These are phyloP conservation scores for Coniosporium apollinis DNA, from an alignment of 495 filamentous ascomycete genomes.

Conservation along the genomic window DNA sequence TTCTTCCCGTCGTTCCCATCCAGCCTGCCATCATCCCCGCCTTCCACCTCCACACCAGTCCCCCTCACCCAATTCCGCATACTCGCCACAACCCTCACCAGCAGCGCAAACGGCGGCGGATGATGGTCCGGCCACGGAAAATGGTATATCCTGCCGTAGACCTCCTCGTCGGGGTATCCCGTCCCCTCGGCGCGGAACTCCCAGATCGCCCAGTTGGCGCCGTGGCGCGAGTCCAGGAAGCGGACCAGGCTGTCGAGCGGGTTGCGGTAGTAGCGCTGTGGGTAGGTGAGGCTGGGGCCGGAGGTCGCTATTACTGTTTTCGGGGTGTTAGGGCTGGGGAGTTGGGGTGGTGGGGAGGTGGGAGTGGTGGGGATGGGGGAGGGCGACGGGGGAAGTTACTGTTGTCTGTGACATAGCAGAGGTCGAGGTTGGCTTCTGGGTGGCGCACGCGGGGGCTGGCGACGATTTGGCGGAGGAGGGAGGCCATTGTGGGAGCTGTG, in stretches of 20 bases:
- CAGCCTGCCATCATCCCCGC: too few relatives aligned
- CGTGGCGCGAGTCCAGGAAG: conserved; percentile 76
- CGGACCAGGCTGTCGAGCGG: conserved; percentile 69
- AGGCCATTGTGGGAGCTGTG: conserved; percentile 32
- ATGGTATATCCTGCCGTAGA: conserved; percentile 68
- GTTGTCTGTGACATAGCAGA: conserved; percentile 85
- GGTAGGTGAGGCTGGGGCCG: conserved; percentile 74
- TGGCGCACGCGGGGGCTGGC: conserved; percentile 70
- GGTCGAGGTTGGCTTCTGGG: conserved; percentile 72
- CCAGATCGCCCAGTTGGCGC: conserved; percentile 77
- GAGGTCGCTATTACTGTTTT: conserved; percentile 63
- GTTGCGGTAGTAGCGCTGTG: conserved; percentile 80
- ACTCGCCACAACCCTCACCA: conserved; percentile 72
- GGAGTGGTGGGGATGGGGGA: not conserved
- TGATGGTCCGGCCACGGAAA: conserved; percentile 97
- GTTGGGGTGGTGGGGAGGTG: too few relatives aligned
- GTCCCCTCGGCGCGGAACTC: conserved; percentile 95
- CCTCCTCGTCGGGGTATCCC: conserved; percentile 79
- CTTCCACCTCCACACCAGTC: conserved; percentile 27
- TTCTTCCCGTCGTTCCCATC: too few relatives aligned
- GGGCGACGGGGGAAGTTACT: conserved; percentile 24
- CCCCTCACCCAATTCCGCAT: conserved; percentile 75
- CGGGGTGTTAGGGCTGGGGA: too few relatives aligned
- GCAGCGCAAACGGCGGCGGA: conserved; percentile 77
- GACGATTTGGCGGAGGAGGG: conserved; percentile 54